Base-by-base conservation (phyloP, 352 stramenopile species). In the Phytophthora agathidicida region DNA sequence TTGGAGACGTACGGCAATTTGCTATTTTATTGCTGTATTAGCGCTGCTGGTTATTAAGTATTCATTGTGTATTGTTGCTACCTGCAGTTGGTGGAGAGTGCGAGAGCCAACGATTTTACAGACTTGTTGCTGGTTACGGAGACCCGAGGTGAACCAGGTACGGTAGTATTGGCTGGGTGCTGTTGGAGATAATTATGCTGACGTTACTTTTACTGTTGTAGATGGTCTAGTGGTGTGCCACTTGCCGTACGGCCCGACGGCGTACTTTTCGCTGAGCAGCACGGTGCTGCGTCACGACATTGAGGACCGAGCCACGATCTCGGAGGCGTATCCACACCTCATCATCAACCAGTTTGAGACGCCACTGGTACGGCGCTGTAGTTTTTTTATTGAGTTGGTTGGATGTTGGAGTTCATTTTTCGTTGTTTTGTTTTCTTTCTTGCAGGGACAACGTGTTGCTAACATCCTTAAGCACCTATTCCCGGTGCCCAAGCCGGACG, bases 381-480 rank as follows among this genome's bases (percentile, higher is more conserved):
- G 14, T n/a, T 47, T 14, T 19, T 17, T 14, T 22, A 3, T 31
- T n/a, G n/a, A n/a, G n/a, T n/a, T n/a, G n/a, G n/a, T n/a, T n/a
- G n/a, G 28, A n/a, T 5, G 2, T 49, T 30, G 7, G 19, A 11
- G 13, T 19, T 51, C 22, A 43, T 13, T n/a, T 10, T 11, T 38
- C 7, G 13, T 19, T 51, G 20, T 38, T 13, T n/a, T 10, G 7
- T 38, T 27, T 43, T 37, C 3, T 22, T 35, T 75, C 56, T 36
- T 33, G 26, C 31, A 65, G 55, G 98, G 97, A 38, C 85, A 96
- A 62, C 92, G 98, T 37, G 91, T 99, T 26, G 87, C 88, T 45
- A 99, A 98, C 71, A 98, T 99, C 68, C 80, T 99, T 5, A 99
- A 99, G 78, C 97, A 99, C 74, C 68, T 99, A 24, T 99, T 99